Evolutionary conservation across 805 yeast species (phyloP), one percentile per base, ranked within the genome.

Genomic region (Candida hungchunana): DNA sequence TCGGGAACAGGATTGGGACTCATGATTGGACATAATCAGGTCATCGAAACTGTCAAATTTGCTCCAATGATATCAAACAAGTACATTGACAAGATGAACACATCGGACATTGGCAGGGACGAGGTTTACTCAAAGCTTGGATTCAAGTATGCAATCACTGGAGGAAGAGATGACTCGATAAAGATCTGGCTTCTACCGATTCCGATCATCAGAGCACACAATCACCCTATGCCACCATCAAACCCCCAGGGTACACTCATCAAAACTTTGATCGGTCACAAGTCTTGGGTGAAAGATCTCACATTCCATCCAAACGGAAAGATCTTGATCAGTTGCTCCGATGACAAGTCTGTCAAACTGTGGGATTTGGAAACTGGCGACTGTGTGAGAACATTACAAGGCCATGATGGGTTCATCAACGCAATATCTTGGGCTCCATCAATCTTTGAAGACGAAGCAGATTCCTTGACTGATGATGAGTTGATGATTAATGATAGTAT

Each of bases 221-320:
- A 76, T 18, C 61, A 67, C 15, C 82, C 83, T 7, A 60, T 73
- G 27, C 83, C 87, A 0, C 60, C 77, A 0, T 58, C 73, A 15
- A 71, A 77, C 48, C 76, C 83, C 1, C 75, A 78, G 31, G 90
- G 84, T 3, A 69, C 66, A 48, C 61, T 75, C 18, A 50, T 86
- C 1, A 65, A 69, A 17, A 76, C 77, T 14, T 60, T 86, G 9
- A 50, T 61, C 6, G 96, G 93, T 3, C 97, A 89, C 58, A 75
- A 77, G 32, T 83, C 93, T 8, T 89, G 97, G 97, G 82, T 90
- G 1, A 74, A 82, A 42, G 73, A 77, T 7, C 50, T 88, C 6
- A 63, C 64, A 8, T 60, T 82, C 31, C 95, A 87, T 58, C 95
- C 95, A 2, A 77, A 75, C 47, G 94, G 93, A 0, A 67, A 77